Conservation (phyloP, 139 green algal species). For the Pseudopediastrum boryanum region DNA sequence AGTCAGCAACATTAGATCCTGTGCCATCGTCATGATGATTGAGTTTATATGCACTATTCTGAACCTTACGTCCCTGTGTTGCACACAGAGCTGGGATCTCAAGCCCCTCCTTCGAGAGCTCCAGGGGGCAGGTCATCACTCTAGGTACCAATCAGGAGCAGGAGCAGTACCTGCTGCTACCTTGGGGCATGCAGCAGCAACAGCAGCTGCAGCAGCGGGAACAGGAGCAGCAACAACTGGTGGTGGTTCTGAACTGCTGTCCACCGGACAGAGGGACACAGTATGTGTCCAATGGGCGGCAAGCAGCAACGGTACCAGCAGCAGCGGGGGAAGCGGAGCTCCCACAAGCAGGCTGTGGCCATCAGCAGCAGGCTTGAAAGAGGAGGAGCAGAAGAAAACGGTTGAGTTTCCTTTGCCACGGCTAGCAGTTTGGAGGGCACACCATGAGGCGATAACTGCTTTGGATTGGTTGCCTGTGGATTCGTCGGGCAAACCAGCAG, state of each 20-base stretch:
- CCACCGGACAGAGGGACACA: too few relatives aligned
- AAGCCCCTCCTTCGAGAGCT: neutral
- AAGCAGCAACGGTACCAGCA: neutral
- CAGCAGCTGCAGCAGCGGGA: too few relatives aligned
- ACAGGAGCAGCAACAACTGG: too few relatives aligned
- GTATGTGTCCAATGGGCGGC: too few relatives aligned
- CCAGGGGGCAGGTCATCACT: neutral
- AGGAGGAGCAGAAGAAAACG: too few relatives aligned
- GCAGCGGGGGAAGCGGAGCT: neutral
- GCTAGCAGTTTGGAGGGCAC: too few relatives aligned
- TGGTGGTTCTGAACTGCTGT: too few relatives aligned
- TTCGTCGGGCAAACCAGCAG: neutral
- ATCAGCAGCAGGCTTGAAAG: too few relatives aligned
- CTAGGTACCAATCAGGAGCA: neutral
- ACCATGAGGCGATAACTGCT: conserved; percentile 6
- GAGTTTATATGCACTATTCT: neutral
- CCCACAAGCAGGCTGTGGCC: neutral
- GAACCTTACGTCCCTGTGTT: neutral
- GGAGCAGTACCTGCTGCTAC: neutral
- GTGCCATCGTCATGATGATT: neutral
- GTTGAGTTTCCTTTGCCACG: too few relatives aligned
- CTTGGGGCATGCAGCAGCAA: neutral
- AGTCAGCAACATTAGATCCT: neutral
- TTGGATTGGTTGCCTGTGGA: conserved; percentile 13
- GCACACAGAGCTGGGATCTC: conserved; percentile 9